A percentile compares a stretch with the other conserved stretches of the same genome.
phyloP scores from a whole-genome alignment of 495 filamentous ascomycete species.

The Thermochaetoides thermophila region DNA sequence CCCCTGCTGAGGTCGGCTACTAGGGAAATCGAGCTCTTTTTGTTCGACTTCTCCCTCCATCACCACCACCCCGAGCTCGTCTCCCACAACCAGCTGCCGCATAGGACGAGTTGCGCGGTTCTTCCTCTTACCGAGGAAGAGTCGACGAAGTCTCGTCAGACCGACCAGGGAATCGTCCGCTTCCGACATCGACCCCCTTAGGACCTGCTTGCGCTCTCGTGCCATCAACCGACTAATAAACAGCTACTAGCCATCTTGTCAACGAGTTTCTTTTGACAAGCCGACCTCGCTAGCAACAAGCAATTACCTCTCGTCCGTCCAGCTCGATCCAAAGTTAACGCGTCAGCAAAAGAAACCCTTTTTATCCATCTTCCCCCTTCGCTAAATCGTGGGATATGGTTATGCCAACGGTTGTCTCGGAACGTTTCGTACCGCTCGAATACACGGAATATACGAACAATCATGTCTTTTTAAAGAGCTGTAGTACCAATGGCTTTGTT shows the following conservation, averaged over 20 bases:
- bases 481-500: slow-evolving; percentile 17
- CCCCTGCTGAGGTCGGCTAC: slow-evolving; percentile 37
- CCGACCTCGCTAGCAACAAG: no score
- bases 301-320: not conserved
- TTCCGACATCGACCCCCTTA: slow-evolving; percentile 85
- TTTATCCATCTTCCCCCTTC: slow-evolving; percentile 3
- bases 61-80: slow-evolving; percentile 39
- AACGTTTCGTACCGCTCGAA: slow-evolving; percentile 24
- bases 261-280: no score
- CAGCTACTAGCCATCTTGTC: no score
- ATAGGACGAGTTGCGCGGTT: slow-evolving; percentile 91
- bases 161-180: slow-evolving; percentile 59
- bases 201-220: slow-evolving; percentile 26
- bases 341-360: slow-evolving; percentile 3
- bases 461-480: slow-evolving; percentile 29
- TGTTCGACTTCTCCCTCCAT: slow-evolving; percentile 41
- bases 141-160: slow-evolving; percentile 80
- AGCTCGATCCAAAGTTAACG: no score
- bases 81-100: slow-evolving; percentile 79
- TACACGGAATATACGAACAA: slow-evolving; percentile 27
- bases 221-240: no score
- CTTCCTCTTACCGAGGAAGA: slow-evolving; percentile 95
- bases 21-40: slow-evolving; percentile 30
- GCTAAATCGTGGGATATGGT: slow-evolving; percentile 34
- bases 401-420: slow-evolving; percentile 37